Conservation (phyloP, 2,329 filamentous ascomycete species). For the Fusarium subglutinans region DNA sequence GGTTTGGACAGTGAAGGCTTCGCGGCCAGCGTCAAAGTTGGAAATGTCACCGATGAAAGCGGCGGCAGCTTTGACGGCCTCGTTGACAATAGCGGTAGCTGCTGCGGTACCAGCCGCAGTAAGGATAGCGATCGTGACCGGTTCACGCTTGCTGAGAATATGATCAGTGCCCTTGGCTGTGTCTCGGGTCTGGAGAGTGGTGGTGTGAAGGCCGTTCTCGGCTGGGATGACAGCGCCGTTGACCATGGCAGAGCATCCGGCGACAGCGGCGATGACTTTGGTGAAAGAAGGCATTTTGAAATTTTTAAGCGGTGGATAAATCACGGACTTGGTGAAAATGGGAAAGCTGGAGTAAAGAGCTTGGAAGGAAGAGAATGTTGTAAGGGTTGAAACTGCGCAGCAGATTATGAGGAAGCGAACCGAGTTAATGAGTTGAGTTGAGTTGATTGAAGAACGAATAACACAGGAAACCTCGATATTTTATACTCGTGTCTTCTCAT, state of each 20-base stretch:
- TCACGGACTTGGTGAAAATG: not conserved
- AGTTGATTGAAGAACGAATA: not conserved
- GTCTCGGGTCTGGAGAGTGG: not conserved
- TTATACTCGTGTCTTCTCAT: not conserved
- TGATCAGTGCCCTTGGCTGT: not conserved
- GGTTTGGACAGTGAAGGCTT: not conserved
- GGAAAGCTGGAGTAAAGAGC: not conserved
- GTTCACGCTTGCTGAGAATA: not conserved
- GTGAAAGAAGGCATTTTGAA: slow-evolving; percentile 3
- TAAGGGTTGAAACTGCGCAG: not conserved
- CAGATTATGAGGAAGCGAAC: not conserved
- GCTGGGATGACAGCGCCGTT: not conserved
- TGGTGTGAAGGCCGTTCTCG: not conserved
- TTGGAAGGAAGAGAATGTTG: not conserved
- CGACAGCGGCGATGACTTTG: not conserved
- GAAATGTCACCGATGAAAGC: not conserved
- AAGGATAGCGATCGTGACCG: not conserved
- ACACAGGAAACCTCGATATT: fast-evolving
- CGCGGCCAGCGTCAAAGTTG: slow-evolving; percentile 4
- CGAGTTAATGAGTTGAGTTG: slow-evolving; percentile 6
- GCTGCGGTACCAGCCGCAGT: slow-evolving; percentile 8
- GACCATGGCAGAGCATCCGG: not conserved
- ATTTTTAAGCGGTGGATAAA: not conserved
- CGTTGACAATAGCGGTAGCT: not conserved
- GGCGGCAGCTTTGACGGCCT: not conserved